Percentiles rank a stretch among this genome's conserved stretches.
These are phyloP conservation scores for Kentomonas sorsogonicus DNA, from an alignment of 208 protist genomes.

Conservation along the genomic window DNA sequence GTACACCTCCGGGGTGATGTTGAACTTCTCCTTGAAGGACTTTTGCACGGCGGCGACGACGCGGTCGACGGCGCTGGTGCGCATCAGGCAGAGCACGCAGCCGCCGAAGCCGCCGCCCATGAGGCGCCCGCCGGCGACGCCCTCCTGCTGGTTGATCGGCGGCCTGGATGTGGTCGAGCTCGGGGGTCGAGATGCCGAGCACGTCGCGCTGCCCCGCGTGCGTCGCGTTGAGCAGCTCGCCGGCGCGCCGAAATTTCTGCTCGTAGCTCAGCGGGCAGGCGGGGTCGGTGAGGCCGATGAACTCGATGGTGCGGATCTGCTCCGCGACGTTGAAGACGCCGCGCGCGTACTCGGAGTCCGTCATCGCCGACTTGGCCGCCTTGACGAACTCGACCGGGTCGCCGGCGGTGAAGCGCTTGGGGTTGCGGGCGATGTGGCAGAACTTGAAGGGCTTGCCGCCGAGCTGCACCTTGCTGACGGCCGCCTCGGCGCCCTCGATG, in stretches of 20 bases:
- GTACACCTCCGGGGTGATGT: conserved; percentile 40
- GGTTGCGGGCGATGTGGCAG: conserved; percentile 45
- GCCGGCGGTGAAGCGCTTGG: conserved; percentile 34
- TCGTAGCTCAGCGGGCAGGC: conserved; percentile 30
- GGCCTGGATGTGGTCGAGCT: conserved; percentile 71
- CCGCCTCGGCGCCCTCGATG: conserved; percentile 41
- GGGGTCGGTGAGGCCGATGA: conserved; percentile 42
- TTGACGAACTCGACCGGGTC: conserved; percentile 47
- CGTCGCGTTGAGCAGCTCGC: conserved; percentile 52
- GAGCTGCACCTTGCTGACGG: conserved; percentile 44
- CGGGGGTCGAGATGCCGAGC: conserved; percentile 56
- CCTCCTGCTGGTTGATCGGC: conserved; percentile 48
- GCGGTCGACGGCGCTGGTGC: conserved; percentile 39
- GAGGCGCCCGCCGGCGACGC: conserved; percentile 59
- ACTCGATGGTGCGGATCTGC: conserved; percentile 53
- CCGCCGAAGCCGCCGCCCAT: conserved; percentile 85
- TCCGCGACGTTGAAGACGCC: conserved; percentile 52
- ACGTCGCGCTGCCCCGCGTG: conserved; percentile 55
- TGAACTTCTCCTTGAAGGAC: conserved; percentile 45
- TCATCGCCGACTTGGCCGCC: conserved; percentile 44
- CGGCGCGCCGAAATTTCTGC: conserved; percentile 36
- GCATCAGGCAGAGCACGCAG: conserved; percentile 57
- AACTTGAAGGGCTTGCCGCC: conserved; percentile 44
- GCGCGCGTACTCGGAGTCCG: conserved; percentile 35
- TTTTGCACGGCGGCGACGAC: conserved; percentile 34